A percentile compares a stretch with the other conserved stretches of the same genome.
Evolutionary conservation across 371 early-diverging fungal species (phyloP).

Genomic region (Parasitella parasitica): DNA sequence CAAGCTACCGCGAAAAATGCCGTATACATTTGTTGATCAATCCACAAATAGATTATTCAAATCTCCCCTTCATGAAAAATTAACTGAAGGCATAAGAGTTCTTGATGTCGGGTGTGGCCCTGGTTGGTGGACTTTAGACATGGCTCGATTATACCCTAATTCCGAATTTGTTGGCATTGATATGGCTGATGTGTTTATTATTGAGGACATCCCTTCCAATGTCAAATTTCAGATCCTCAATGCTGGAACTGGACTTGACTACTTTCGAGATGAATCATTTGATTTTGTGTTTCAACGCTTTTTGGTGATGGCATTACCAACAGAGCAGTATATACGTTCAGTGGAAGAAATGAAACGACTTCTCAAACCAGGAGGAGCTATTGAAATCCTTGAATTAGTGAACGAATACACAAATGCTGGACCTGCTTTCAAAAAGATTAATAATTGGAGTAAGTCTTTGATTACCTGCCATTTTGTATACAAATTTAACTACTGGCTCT

Average conservation of each 20-base stretch:
- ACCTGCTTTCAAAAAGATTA: conserved; percentile 32
- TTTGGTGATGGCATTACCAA: conserved; percentile 44
- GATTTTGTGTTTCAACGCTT: conserved; percentile 52
- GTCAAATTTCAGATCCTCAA: conserved; percentile 32
- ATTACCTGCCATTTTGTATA: not conserved
- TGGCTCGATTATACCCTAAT: conserved; percentile 44
- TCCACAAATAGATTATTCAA: conserved; percentile 39
- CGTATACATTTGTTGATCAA: no score
- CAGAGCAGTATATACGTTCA: conserved; percentile 28
- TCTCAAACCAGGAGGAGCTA: conserved; percentile 36
- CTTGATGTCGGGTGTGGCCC: conserved; percentile 53
- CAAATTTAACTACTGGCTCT: not conserved
- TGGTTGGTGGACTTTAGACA: conserved; percentile 50
- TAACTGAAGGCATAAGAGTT: conserved; percentile 37
- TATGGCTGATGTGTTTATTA: conserved; percentile 42
- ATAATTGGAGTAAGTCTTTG: conserved; percentile 38
- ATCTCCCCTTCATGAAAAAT: conserved; percentile 39
- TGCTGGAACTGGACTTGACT: conserved; percentile 29
- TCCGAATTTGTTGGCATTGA: conserved; percentile 48
- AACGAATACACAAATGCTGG: conserved; percentile 33
- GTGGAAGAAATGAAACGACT: conserved; percentile 44
- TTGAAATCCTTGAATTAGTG: conserved; percentile 45
- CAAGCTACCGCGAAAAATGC: not conserved
- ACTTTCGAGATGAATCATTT: conserved; percentile 38
- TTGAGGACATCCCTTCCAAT: conserved; percentile 27